Conservation (phyloP, 768 basidiomycete genomes). For the Podaxis sp. region DNA sequence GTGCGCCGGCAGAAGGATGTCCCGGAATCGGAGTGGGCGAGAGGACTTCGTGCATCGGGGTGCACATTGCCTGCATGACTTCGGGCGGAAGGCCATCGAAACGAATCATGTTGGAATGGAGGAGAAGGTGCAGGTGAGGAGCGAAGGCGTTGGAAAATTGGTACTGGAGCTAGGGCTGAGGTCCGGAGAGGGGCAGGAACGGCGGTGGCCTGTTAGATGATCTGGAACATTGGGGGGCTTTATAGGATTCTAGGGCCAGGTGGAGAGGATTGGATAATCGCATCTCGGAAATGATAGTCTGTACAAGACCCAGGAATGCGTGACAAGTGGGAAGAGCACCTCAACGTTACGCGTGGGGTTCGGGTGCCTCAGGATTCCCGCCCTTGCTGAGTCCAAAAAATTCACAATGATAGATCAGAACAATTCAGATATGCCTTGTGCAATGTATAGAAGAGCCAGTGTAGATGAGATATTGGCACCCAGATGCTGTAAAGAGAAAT, state of each 20-base stretch:
- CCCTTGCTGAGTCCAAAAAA: background rate
- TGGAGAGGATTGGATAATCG: constrained; percentile 16
- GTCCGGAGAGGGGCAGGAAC: constrained; percentile 4
- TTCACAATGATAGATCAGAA: background rate
- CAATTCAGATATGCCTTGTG: background rate
- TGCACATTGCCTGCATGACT: constrained; percentile 83
- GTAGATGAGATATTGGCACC: background rate
- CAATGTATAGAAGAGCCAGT: background rate
- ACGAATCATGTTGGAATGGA: constrained; percentile 59
- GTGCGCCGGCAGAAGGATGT: constrained; percentile 40
- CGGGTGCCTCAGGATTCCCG: constrained; percentile 6
- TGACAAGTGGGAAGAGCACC: constrained; percentile 10
- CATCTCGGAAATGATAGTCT: constrained; percentile 10
- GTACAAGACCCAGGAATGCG: constrained; percentile 3
- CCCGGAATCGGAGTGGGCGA: constrained; percentile 32
- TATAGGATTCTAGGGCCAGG: constrained; percentile 8
- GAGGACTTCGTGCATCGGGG: constrained; percentile 78
- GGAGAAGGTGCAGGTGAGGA: background rate
- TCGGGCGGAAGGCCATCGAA: constrained; percentile 75
- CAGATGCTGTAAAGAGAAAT: constrained; percentile 3
- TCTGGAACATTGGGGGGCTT: background rate
- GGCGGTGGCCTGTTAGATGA: background rate
- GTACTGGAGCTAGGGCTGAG: constrained; percentile 1
- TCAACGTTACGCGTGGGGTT: constrained; percentile 11
- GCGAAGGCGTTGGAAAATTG: background rate